phyloP scores from a whole-genome alignment of 2,329 filamentous ascomycete genomes.

The Harringtonia aguacate region DNA sequence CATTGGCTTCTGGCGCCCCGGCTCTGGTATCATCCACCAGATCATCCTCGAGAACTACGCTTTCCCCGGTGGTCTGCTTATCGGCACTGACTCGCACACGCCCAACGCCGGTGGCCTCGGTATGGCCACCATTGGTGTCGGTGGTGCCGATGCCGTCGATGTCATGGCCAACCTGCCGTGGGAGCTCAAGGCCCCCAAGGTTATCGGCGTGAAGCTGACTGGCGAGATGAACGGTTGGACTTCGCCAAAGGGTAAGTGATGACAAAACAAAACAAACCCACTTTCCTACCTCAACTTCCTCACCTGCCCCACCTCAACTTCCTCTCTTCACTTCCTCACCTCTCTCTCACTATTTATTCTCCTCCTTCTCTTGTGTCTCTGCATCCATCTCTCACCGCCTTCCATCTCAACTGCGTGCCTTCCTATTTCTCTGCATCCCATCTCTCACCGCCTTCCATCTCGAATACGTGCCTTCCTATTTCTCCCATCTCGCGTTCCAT shows the following conservation, averaged over 20 bases:
- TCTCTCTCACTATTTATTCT: too few relatives aligned
- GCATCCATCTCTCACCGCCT: too few relatives aligned
- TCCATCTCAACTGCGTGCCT: too few relatives aligned
- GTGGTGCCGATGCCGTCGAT: constrained; percentile 96
- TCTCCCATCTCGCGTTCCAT: too few relatives aligned
- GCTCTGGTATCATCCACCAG: constrained; percentile 98
- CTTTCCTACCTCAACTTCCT: too few relatives aligned
- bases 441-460: too few relatives aligned
- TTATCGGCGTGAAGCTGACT: constrained; percentile 93
- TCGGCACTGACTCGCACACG: constrained; percentile 93
- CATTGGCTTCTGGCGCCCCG: constrained; percentile 99
- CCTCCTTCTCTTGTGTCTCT: too few relatives aligned
- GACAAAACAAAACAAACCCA: too few relatives aligned
- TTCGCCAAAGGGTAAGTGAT: constrained; percentile 75
- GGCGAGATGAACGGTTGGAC: constrained; percentile 86
- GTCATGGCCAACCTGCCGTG: constrained; percentile 96
- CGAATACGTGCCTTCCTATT: too few relatives aligned
- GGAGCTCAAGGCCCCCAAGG: constrained; percentile 96
- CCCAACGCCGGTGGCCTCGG: constrained; percentile 95
- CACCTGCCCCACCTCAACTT: too few relatives aligned
- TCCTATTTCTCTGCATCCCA: too few relatives aligned
- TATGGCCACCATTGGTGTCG: constrained; percentile 91
- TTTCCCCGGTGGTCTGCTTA: constrained; percentile 95
- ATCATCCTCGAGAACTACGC: constrained; percentile 98
- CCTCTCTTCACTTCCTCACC: too few relatives aligned